These are phyloP conservation scores for Sutorius eximius DNA, from an alignment of 1,284 basidiomycete genomes.

Conservation along the genomic window DNA sequence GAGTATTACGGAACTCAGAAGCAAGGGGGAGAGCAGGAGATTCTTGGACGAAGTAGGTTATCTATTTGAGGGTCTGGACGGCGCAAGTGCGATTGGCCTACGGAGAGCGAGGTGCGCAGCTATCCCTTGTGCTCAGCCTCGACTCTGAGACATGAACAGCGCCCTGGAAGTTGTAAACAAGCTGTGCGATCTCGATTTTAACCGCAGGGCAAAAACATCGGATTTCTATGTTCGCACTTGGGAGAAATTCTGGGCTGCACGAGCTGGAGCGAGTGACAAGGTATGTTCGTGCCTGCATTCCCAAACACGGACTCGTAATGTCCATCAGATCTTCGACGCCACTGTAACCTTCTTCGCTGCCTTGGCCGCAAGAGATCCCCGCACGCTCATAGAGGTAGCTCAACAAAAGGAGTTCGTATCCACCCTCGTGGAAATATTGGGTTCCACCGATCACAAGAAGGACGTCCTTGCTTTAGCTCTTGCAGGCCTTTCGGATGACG, in stretches of 20 bases:
- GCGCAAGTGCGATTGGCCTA: slow-evolving; percentile 50
- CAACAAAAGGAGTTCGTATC: slow-evolving; percentile 40
- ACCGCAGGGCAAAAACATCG: slow-evolving; percentile 68
- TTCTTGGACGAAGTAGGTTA: slow-evolving; percentile 82
- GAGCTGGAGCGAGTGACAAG: slow-evolving; percentile 60
- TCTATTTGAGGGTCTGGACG: slow-evolving; percentile 72
- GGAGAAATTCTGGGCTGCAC: slow-evolving; percentile 58
- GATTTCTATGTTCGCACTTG: slow-evolving; percentile 68
- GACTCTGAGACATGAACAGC: slow-evolving; percentile 37
- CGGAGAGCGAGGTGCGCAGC: slow-evolving; percentile 58
- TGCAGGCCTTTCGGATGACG: slow-evolving; percentile 34
- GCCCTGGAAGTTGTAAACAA: slow-evolving; percentile 73
- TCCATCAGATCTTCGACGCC: slow-evolving; percentile 39
- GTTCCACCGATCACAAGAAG: slow-evolving; percentile 31
- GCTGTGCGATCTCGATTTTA: slow-evolving; percentile 70
- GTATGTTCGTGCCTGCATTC: slow-evolving; percentile 31
- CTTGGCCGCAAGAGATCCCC: slow-evolving; percentile 56
- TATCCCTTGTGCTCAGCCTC: neutral
- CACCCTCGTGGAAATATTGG: slow-evolving; percentile 48
- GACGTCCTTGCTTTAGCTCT: slow-evolving; percentile 45
- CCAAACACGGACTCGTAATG: neutral
- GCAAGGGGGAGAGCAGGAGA: slow-evolving; percentile 73
- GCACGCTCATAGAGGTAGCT: slow-evolving; percentile 53
- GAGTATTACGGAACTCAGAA: slow-evolving; percentile 75
- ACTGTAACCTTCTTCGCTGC: slow-evolving; percentile 58